These are phyloP conservation scores for Phoma sp. DNA, from an alignment of 2,329 filamentous ascomycete species.

Conservation along the genomic window DNA sequence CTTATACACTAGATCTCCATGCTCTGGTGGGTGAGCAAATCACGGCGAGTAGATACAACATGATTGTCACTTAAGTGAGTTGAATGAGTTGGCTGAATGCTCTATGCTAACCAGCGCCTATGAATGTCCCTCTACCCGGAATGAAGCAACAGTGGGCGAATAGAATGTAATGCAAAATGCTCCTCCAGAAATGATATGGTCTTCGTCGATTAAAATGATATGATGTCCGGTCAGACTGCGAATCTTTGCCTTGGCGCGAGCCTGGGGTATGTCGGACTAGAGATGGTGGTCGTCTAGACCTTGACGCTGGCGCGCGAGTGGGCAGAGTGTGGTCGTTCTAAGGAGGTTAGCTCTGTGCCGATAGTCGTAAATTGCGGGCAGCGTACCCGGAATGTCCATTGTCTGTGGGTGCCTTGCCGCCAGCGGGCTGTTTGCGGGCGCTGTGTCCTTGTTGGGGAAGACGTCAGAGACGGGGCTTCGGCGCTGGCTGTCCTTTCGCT, in stretches of 20 bases:
- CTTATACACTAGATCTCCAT: too few relatives aligned
- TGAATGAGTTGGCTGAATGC: too few relatives aligned
- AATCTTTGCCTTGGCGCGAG: constrained; percentile 3
- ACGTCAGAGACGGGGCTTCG: constrained; percentile 32
- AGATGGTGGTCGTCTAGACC: constrained; percentile 7
- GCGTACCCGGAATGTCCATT: constrained; percentile 16
- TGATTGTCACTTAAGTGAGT: too few relatives aligned
- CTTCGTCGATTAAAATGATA: constrained; percentile 20
- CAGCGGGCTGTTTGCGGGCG: constrained; percentile 29
- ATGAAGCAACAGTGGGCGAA: constrained; percentile 7
- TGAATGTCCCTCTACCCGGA: background rate
- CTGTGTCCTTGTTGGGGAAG: constrained; percentile 39
- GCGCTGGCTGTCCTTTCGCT: constrained; percentile 41
- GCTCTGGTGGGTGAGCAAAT: too few relatives aligned
- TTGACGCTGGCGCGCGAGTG: constrained; percentile 21
- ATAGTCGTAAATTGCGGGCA: background rate
- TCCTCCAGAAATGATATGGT: constrained; percentile 7
- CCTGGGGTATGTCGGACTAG: constrained; percentile 16
- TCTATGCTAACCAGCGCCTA: constrained; percentile 3
- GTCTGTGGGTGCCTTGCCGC: constrained; percentile 19
- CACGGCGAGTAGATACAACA: too few relatives aligned
- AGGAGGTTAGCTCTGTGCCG: background rate
- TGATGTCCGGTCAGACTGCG: constrained; percentile 11
- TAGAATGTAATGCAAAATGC: constrained; percentile 7
- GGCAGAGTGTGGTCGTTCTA: constrained; percentile 19